A percentile compares a stretch with the other conserved stretches of the same genome.
phyloP scores from a whole-genome alignment of 345 rosid genomes.

The Eutrema yunnanense region DNA sequence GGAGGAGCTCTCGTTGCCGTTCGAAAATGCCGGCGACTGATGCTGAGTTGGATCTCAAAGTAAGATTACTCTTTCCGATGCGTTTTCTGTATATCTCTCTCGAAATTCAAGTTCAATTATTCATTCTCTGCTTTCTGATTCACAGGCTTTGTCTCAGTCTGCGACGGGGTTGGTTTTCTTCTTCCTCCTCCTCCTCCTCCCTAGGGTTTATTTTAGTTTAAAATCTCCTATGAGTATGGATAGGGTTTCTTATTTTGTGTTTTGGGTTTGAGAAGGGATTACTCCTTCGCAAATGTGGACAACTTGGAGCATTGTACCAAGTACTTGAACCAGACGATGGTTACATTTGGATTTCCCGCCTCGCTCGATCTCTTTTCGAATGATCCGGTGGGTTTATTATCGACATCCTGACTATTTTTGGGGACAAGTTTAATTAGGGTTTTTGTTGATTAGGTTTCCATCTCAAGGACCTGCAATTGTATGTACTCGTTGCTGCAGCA shows the following conservation, averaged over 20 bases:
- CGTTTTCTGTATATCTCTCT: not conserved
- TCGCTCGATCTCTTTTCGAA: slow-evolving; percentile 88
- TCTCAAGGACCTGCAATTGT: slow-evolving; percentile 94
- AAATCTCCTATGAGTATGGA: not conserved
- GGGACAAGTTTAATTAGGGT: not conserved
- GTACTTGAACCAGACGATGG: slow-evolving; percentile 90
- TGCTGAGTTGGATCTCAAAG: slow-evolving; percentile 54
- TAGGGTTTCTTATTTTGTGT: not conserved
- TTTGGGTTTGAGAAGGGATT: slow-evolving; percentile 44
- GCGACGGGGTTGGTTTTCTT: slow-evolving; percentile 52
- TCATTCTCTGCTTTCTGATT: not conserved
- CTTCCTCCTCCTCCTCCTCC: not conserved
- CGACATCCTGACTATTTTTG: not conserved
- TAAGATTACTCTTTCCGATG: slow-evolving; percentile 26
- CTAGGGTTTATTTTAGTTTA: slow-evolving; percentile 16
- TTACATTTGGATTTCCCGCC: slow-evolving; percentile 91
- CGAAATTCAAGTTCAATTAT: not conserved
- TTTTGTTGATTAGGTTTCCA: slow-evolving; percentile 55
- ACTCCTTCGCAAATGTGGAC: slow-evolving; percentile 70
- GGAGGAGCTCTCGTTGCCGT: not conserved
- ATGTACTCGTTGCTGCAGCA: slow-evolving; percentile 80
- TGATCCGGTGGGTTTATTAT: slow-evolving; percentile 64
- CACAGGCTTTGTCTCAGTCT: slow-evolving; percentile 47
- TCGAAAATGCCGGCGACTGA: slow-evolving; percentile 50
- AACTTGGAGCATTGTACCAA: slow-evolving; percentile 90